Evolutionary conservation across 495 filamentous ascomycete genomes (phyloP).

Genomic region (Trichoderma erinaceum): DNA sequence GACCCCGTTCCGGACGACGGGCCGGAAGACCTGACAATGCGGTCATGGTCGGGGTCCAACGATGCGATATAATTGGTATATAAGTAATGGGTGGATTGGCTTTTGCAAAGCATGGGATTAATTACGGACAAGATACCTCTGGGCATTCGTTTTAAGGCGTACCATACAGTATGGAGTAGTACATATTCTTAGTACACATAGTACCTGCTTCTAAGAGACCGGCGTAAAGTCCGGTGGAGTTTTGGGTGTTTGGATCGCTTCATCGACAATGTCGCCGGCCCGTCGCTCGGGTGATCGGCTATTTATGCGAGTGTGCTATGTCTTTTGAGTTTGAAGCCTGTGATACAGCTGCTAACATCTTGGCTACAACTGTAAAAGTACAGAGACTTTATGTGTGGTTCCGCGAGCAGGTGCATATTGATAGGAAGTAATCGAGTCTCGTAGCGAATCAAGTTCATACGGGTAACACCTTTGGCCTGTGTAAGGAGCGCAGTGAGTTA

Average conservation of each 20-base stretch:
- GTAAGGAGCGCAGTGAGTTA: too few species aligned
- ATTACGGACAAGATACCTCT: slow-evolving; percentile 7
- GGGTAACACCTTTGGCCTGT: too few species aligned
- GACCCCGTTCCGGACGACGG: slow-evolving; percentile 8
- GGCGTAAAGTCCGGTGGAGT: background rate
- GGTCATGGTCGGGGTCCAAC: background rate
- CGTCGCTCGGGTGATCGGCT: slow-evolving; percentile 1
- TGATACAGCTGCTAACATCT: background rate
- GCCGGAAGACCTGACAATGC: background rate
- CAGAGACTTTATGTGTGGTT: background rate
- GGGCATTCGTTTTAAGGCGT: background rate
- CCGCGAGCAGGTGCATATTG: too few species aligned
- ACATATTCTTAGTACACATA: background rate
- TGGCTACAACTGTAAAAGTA: background rate
- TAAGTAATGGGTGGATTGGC: background rate
- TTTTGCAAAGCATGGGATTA: background rate
- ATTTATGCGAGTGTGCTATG: background rate
- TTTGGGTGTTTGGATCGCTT: background rate
- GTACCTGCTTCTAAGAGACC: background rate
- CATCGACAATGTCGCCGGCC: slow-evolving; percentile 1
- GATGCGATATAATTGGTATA: background rate
- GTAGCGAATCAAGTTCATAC: too few species aligned
- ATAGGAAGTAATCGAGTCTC: too few species aligned
- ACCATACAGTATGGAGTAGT: background rate
- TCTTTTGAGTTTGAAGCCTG: background rate